Conservation (phyloP, 176 grass and related monocot genomes). For the Phyllostachys edulis region DNA sequence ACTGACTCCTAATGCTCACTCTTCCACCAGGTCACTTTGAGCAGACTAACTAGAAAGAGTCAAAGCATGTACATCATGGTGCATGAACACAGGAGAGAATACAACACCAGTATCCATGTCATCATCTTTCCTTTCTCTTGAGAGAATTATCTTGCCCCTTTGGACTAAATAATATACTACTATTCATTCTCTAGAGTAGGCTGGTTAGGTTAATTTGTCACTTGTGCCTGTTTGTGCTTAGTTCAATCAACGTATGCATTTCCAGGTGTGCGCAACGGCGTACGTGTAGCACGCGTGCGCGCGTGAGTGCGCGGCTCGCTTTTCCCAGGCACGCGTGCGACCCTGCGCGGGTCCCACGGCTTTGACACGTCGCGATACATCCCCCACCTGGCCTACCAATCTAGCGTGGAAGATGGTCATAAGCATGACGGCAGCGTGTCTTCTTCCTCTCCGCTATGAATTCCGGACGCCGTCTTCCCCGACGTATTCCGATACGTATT, state of each 20-base stretch:
- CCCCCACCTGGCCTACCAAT: not conserved
- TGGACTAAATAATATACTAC: not conserved
- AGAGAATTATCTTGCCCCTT: not conserved
- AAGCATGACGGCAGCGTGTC: not conserved
- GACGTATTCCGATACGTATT: too few relatives aligned
- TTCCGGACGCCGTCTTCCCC: not conserved
- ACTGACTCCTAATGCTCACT: not conserved
- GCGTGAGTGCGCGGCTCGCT: conserved; percentile 21
- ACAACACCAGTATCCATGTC: not conserved
- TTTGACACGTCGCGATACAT: not conserved
- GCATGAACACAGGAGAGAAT: not conserved
- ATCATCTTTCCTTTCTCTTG: not conserved
- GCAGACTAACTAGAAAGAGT: not conserved
- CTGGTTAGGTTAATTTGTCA: not conserved
- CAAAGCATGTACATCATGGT: not conserved
- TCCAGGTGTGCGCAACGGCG: not conserved
- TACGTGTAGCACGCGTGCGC: conserved; percentile 19
- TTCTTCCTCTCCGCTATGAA: not conserved
- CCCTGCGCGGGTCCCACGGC: not conserved
- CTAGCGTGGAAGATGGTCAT: not conserved
- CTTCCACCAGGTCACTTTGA: not conserved
- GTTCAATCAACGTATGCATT: too few relatives aligned
- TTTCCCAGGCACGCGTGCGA: conserved; percentile 36
- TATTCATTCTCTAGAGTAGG: not conserved
- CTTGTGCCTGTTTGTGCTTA: not conserved